Percentiles rank a stretch among this genome's conserved stretches.
phyloP scores from a whole-genome alignment of 2,329 filamentous ascomycete species.

The Leptodontidium sp. region DNA sequence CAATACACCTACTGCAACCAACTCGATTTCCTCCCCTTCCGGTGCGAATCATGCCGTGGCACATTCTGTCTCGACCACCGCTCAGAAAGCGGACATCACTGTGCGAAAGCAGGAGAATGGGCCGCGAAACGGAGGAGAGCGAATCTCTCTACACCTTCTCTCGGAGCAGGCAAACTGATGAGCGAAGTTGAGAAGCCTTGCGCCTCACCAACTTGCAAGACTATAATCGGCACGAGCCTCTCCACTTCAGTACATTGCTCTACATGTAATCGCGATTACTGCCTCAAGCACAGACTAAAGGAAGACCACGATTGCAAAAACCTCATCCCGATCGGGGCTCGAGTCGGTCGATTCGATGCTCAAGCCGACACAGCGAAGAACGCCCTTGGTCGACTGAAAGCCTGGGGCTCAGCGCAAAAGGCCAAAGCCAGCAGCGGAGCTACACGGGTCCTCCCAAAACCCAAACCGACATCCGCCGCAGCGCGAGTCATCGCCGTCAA shows the following conservation, averaged over 20 bases:
- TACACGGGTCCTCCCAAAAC: constrained; percentile 63
- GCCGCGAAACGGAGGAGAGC: constrained; percentile 64
- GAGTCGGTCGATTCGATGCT: constrained; percentile 53
- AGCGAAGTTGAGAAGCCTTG: constrained; percentile 73
- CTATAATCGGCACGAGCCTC: constrained; percentile 72
- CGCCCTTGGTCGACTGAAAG: constrained; percentile 78
- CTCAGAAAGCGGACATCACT: constrained; percentile 81
- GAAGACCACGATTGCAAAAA: constrained; percentile 89
- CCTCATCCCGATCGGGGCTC: constrained; percentile 67
- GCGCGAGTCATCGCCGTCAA: constrained; percentile 75
- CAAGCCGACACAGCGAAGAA: constrained; percentile 71
- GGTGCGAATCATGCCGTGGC: constrained; percentile 85
- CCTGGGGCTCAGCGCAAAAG: constrained; percentile 82
- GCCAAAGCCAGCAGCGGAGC: constrained; percentile 50
- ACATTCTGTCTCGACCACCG: constrained; percentile 96
- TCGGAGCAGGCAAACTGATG: constrained; percentile 62
- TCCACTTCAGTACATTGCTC: constrained; percentile 74
- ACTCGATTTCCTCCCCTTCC: constrained; percentile 95
- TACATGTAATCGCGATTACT: constrained; percentile 77
- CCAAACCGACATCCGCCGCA: constrained; percentile 68
- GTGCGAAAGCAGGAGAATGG: constrained; percentile 67
- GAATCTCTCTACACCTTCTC: constrained; percentile 60
- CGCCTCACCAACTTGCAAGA: constrained; percentile 71
- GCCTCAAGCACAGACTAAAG: constrained; percentile 76
- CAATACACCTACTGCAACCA: constrained; percentile 91